A percentile compares a stretch with the other conserved stretches of the same genome.
Evolutionary conservation across 345 rosid genomes (phyloP).

Genomic region (Microcos paniculata): DNA sequence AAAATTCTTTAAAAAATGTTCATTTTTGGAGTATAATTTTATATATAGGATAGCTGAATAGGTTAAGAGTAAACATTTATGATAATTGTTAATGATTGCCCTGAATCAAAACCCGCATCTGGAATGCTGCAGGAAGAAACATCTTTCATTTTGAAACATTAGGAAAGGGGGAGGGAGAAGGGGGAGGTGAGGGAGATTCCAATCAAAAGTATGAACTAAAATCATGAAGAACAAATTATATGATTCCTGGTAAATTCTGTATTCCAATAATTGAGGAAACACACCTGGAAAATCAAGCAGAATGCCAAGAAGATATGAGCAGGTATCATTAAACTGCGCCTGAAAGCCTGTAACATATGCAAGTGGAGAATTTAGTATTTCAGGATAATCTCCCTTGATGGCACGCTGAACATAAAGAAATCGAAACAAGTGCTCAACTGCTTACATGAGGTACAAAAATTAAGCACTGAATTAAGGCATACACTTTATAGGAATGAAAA

Average conservation of each 20-base stretch:
- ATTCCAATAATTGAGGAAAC: slow-evolving; percentile 11
- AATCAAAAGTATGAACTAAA: background rate
- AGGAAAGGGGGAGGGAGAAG: background rate
- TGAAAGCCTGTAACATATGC: slow-evolving; percentile 63
- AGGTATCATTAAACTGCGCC: slow-evolving; percentile 72
- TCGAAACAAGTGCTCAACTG: background rate
- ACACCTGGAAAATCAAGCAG: slow-evolving; percentile 85
- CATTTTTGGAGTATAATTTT: background rate
- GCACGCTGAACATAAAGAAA: slow-evolving; percentile 2
- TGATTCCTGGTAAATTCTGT: background rate
- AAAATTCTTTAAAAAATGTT: background rate
- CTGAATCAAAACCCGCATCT: background rate
- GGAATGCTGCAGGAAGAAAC: background rate
- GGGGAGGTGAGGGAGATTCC: background rate
- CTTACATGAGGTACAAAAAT: slow-evolving; percentile 1
- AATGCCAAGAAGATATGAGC: slow-evolving; percentile 64
- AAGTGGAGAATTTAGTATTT: slow-evolving; percentile 12
- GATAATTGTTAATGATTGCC: background rate
- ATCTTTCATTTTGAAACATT: background rate
- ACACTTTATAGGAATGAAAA: slow-evolving; percentile 13
- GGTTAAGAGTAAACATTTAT: background rate
- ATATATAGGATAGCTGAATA: background rate
- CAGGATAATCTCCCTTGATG: slow-evolving; percentile 2
- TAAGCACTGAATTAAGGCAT: background rate
- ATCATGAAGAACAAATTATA: background rate